A percentile compares a stretch with the other conserved stretches of the same genome.
These are phyloP conservation scores for Penicillium maclennaniae DNA, from an alignment of 495 filamentous ascomycete genomes.

Conservation along the genomic window DNA sequence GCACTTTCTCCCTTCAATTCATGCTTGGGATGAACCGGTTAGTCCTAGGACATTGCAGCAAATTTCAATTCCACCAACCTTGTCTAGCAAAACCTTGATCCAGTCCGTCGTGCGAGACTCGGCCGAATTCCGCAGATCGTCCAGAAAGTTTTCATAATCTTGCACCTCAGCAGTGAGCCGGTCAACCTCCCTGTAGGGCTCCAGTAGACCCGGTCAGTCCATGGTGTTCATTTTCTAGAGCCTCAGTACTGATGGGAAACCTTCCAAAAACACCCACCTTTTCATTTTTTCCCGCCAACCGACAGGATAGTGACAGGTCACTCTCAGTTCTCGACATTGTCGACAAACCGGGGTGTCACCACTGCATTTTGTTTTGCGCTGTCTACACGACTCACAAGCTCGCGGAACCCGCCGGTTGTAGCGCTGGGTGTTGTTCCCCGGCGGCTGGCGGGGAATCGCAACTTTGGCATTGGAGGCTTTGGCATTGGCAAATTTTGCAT, in stretches of 20 bases:
- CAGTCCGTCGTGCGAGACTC: constrained; percentile 31
- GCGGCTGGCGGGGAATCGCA: constrained; percentile 44
- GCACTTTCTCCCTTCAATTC: not conserved
- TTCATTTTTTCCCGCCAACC: constrained; percentile 57
- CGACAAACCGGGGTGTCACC: constrained; percentile 55
- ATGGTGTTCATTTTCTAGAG: not conserved
- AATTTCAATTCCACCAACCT: constrained; percentile 27
- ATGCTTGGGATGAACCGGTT: not conserved
- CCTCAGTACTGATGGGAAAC: not conserved
- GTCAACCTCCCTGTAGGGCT: constrained; percentile 29
- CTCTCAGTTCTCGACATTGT: constrained; percentile 52
- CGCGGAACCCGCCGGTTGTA: constrained; percentile 44
- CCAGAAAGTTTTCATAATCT: constrained; percentile 48
- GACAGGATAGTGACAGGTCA: constrained; percentile 51
- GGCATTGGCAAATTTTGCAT: not conserved
- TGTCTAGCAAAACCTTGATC: constrained; percentile 39
- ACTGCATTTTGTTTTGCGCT: constrained; percentile 63
- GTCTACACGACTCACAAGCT: constrained; percentile 70
- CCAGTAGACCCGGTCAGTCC: constrained; percentile 4
- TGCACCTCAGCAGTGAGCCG: constrained; percentile 43
- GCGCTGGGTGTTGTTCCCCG: constrained; percentile 29
- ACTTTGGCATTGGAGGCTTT: constrained; percentile 36
- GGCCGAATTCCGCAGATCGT: constrained; percentile 34
- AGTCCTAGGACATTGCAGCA: not conserved
- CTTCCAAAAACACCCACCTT: constrained; percentile 34